These are phyloP conservation scores for Volvariella surrecta DNA, from an alignment of 1,284 basidiomycete genomes.

Conservation along the genomic window DNA sequence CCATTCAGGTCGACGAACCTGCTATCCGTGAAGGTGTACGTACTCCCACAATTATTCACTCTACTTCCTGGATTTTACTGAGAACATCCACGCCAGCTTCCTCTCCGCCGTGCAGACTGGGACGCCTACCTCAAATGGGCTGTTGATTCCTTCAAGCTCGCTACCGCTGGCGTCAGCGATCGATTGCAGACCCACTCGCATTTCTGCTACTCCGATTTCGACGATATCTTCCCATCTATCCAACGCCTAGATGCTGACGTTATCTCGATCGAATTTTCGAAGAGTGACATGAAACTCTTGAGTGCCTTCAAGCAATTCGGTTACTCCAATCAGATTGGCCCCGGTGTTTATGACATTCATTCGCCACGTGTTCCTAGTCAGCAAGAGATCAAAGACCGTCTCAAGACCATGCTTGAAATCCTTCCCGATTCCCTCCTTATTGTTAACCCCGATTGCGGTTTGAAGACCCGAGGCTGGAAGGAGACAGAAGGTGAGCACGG, in stretches of 20 bases:
- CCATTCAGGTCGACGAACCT: conserved; percentile 99
- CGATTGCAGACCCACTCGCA: conserved; percentile 94
- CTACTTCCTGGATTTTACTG: conserved; percentile 1
- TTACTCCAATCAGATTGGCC: conserved; percentile 98
- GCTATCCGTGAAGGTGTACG: conserved; percentile 97
- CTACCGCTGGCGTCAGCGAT: conserved; percentile 90
- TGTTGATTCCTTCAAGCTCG: conserved; percentile 94
- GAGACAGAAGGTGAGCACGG: conserved; percentile 73
- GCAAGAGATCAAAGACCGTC: conserved; percentile 93
- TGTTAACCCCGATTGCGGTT: conserved; percentile 90
- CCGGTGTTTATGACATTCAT: conserved; percentile 99
- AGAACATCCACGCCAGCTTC: conserved; percentile 42
- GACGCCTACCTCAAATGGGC: conserved; percentile 93
- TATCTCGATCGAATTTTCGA: conserved; percentile 98
- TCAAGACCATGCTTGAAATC: conserved; percentile 77
- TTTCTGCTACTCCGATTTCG: conserved; percentile 97
- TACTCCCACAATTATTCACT: conserved; percentile 9
- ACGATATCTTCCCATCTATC: conserved; percentile 97
- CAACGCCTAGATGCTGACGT: conserved; percentile 98
- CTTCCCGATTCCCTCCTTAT: conserved; percentile 78
- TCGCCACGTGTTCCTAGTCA: conserved; percentile 94
- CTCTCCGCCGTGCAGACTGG: conserved; percentile 93
- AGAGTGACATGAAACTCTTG: conserved; percentile 97
- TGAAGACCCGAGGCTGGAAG: conserved; percentile 95
- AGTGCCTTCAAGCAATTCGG: conserved; percentile 93